Evolutionary conservation across 805 yeast genomes (phyloP), one percentile per base, ranked within the genome.

Genomic region (Metschnikowia matae): DNA sequence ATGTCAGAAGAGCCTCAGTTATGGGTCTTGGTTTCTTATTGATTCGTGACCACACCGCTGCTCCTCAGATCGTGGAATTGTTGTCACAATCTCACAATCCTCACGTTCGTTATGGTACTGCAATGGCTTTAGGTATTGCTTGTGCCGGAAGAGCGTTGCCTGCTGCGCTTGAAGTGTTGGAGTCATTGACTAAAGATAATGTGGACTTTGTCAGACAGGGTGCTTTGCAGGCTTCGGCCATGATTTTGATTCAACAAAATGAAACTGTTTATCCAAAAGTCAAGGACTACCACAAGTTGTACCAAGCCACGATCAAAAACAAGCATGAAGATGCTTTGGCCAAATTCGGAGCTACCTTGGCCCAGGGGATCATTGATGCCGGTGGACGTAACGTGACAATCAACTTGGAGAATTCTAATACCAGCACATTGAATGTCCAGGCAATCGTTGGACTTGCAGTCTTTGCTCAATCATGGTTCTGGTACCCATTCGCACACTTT

Each of bases 141-240:
- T 91, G 98, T 76, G 97, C 97, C 21, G 99, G 99, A 44, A 85
- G 94, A 64, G 94, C 91, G 3, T 73, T 87, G 49, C 82, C 84
- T 51, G 84, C 92, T 37, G 98, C 99, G 0, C 80, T 94, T 55
- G 96, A 90, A 52, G 90, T 94, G 15, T 79, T 94, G 57, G 96
- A 89, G 71, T 96, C 97, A 33, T 79, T 94, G 73, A 82, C 92
- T 26, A 89, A 87, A 63, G 99, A 94, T 69, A 83, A 96, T 1
- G 95, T 90, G 40, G 99, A 94, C 69, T 94, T 92, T 71, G 99
- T 94, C 40, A 87, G 98, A 66, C 99, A 94, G 72, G 98, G 98
- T 60, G 97, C 99, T 1, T 80, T 90, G 69, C 85, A 91, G 68
- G 95, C 98, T 2, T 74, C 89, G 54, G 80, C 98, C 6, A 86